Conservation (phyloP, 352 stramenopile genomes). For the Salisapilia sapeloensis region DNA sequence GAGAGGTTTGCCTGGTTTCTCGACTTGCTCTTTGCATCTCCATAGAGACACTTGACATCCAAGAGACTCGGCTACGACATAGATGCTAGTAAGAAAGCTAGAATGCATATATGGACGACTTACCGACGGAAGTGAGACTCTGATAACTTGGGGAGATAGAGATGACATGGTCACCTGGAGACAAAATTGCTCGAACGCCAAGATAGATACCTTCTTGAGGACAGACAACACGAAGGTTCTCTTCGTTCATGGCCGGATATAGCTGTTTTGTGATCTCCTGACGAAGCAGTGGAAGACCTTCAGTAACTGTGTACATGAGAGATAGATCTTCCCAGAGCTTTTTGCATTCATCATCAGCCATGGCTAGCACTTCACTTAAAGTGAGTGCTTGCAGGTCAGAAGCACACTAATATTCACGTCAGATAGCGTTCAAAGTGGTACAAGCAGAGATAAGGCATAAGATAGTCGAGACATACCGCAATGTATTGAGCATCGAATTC, state of each 20-base stretch:
- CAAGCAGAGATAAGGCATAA: not conserved
- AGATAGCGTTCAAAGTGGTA: not conserved
- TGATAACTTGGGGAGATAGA: slow-evolving; percentile 30
- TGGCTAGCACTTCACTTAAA: slow-evolving; percentile 15
- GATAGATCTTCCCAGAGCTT: slow-evolving; percentile 18
- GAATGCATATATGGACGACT: too few species aligned
- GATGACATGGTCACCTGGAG: slow-evolving; percentile 28
- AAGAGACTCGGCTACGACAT: slow-evolving; percentile 13
- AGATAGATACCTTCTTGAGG: slow-evolving; percentile 52
- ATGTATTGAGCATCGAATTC: slow-evolving; percentile 23
- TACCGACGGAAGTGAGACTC: slow-evolving; percentile 10
- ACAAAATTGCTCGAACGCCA: slow-evolving; percentile 22
- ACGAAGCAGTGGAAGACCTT: slow-evolving; percentile 16
- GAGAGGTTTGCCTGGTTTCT: slow-evolving; percentile 4
- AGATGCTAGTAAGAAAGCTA: too few species aligned
- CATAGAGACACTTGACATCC: slow-evolving; percentile 19
- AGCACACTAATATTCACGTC: slow-evolving; percentile 9
- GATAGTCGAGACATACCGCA: slow-evolving; percentile 5
- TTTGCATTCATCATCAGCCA: slow-evolving; percentile 19
- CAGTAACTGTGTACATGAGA: slow-evolving; percentile 24
- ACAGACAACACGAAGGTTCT: slow-evolving; percentile 16
- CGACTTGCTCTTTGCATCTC: slow-evolving; percentile 5
- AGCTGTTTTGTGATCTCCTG: slow-evolving; percentile 15
- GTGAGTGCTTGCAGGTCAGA: slow-evolving; percentile 19
- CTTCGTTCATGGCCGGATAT: slow-evolving; percentile 9